Conservation (phyloP, 2,329 filamentous ascomycete genomes). For the Juglanconis oblonga region DNA sequence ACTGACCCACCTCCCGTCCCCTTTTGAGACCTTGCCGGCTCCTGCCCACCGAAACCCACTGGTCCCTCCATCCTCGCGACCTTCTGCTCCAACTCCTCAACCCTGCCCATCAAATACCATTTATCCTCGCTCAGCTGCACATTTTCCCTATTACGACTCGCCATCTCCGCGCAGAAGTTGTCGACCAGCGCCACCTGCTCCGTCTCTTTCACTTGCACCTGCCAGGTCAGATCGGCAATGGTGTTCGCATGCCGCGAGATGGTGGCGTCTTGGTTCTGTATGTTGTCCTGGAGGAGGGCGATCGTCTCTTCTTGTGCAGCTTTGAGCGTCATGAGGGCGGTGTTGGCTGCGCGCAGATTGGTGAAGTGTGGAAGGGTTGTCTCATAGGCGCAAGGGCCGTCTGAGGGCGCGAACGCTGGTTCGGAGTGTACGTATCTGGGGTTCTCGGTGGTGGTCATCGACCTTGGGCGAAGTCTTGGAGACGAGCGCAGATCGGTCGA, state of each 20-base stretch:
- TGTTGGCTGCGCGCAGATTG: conserved; percentile 1
- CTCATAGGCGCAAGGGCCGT: too few species aligned
- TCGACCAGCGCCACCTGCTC: conserved; percentile 5
- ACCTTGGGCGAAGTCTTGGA: too few species aligned
- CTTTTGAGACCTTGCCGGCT: background rate
- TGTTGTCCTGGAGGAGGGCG: conserved; percentile 1
- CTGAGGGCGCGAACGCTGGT: too few species aligned
- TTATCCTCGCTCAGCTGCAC: conserved; percentile 8
- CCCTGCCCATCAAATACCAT: conserved; percentile 6
- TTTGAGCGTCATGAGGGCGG: background rate
- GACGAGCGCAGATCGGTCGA: too few species aligned
- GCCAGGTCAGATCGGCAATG: conserved; percentile 2
- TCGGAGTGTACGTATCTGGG: too few species aligned
- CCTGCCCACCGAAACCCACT: background rate
- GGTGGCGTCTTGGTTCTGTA: background rate
- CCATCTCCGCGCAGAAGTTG: conserved; percentile 5
- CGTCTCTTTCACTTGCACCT: conserved; percentile 3
- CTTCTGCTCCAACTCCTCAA: conserved; percentile 9
- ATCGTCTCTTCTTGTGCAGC: background rate
- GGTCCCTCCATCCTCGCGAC: background rate
- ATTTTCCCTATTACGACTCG: background rate
- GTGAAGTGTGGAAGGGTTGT: background rate
- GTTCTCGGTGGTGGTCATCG: too few species aligned
- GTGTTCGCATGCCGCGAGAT: background rate
- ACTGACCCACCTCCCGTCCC: too few species aligned